Percentiles rank a stretch among this genome's conserved stretches.
These are phyloP conservation scores for Colletotrichum cordylinicola DNA, from an alignment of 2,329 filamentous ascomycete genomes.

Conservation along the genomic window DNA sequence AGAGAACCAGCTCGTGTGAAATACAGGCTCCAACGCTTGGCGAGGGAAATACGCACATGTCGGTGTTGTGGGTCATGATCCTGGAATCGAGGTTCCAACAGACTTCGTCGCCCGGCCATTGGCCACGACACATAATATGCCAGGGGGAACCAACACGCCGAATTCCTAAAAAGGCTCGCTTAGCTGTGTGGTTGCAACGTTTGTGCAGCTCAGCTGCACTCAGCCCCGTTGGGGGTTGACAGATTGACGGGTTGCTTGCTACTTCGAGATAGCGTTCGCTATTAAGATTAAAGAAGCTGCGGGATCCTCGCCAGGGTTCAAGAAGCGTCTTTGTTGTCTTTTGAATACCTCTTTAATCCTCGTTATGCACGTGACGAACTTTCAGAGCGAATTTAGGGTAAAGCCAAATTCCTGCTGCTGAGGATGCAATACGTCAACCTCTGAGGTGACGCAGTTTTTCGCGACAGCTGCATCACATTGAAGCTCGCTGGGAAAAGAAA, in stretches of 20 bases:
- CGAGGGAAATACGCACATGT: background rate
- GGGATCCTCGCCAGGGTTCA: background rate
- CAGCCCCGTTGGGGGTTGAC: background rate
- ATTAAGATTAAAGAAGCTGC: background rate
- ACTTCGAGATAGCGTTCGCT: background rate
- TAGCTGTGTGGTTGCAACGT: background rate
- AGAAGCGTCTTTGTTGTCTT: background rate
- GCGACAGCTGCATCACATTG: no score
- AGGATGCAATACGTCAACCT: no score
- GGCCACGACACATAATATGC: fast-evolving
- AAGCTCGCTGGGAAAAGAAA: no score
- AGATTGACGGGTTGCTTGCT: background rate
- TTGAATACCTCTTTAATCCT: background rate
- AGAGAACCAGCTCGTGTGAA: background rate
- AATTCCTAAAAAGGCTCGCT: background rate
- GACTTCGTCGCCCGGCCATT: background rate
- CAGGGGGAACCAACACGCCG: background rate
- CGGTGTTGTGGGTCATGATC: background rate
- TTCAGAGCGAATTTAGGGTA: background rate
- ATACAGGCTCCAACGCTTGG: background rate
- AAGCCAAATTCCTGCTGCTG: no score
- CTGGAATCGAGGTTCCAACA: background rate
- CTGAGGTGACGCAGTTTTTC: no score
- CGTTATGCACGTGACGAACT: background rate
- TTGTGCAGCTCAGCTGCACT: background rate